Base-by-base conservation (phyloP, 768 basidiomycete species). In the Mycena sanguinolenta region DNA sequence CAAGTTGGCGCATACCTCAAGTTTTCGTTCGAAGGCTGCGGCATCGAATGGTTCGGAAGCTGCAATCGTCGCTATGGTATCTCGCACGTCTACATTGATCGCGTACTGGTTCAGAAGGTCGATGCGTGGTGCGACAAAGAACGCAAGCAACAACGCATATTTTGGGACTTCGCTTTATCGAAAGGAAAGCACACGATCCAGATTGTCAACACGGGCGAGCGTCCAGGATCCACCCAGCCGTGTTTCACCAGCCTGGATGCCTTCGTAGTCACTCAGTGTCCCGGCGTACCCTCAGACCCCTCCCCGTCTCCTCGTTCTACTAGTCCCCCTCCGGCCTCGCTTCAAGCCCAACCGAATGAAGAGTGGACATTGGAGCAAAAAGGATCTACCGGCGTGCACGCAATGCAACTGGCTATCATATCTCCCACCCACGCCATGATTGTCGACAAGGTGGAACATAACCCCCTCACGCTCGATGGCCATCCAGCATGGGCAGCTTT, bases 371-470 rank as follows among this genome's bases (percentile, higher is more conserved):
- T 95, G 38, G 78, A 77, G 36, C 90, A 92, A 78, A 83, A 86
- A 60, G 94, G 94, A 17, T 84, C 87, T 21, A 94, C 92, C 17
- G 94, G 94, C 19, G 91, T 95, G 16, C 83, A 89, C 66, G 94
- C 93, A 3, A 94, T 94, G 93, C 93, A 95, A 77, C 77, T 95
- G 66, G 83, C 84, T 8, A 80, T 95, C 67, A 84, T 95, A 71
- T 95, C 93, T 5, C 75, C 87, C 19, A 88, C 87, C 12, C 92
- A 93, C 73, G 93, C 89, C 19, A 79, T 95, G 71, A 85, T 95
- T 58, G 77, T 95, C 44, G 94, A 95, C 86, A 95, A 95, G 79
- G 93, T 94, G 28, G 93, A 94, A 77, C 93, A 95, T 79, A 95
- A 95, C 75, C 94, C 93, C 36, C 81, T 94, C 58, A 87, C 88